These are phyloP conservation scores for Sporodiniella umbellata DNA, from an alignment of 371 early-diverging fungal genomes.

Conservation along the genomic window DNA sequence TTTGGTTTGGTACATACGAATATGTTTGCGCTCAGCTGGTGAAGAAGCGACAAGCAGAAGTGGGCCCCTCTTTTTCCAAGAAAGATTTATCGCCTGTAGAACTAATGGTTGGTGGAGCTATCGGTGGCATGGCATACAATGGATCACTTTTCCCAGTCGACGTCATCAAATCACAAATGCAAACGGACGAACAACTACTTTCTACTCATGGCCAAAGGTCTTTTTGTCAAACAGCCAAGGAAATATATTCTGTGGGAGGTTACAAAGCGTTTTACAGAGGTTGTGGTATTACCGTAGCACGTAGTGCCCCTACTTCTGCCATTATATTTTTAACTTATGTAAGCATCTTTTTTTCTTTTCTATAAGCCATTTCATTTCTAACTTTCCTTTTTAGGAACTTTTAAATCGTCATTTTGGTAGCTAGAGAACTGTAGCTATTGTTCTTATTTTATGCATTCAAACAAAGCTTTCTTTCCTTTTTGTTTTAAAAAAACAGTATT, in stretches of 20 bases:
- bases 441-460: too few relatives aligned
- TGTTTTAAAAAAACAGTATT: too few relatives aligned
- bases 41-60: conserved; percentile 26
- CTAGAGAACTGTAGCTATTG: background rate
- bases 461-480: too few relatives aligned
- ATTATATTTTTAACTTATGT: conserved; percentile 89
- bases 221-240: conserved; percentile 60
- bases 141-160: conserved; percentile 90
- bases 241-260: conserved; percentile 78
- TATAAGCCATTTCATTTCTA: too few relatives aligned
- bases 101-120: conserved; percentile 85
- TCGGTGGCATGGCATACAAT: conserved; percentile 94
- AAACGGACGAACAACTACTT: conserved; percentile 73
- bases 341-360: conserved; percentile 24
- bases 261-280: conserved; percentile 89
- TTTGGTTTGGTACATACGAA: conserved; percentile 97
- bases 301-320: conserved; percentile 90
- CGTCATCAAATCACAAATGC: conserved; percentile 92
- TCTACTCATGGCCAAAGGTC: conserved; percentile 16
- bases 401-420: background rate
- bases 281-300: conserved; percentile 86
- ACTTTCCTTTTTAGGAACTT: background rate
- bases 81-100: conserved; percentile 59
- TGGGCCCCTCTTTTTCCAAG: conserved; percentile 38
- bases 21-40: conserved; percentile 64